Percentiles rank a stretch among this genome's conserved stretches.
Evolutionary conservation across 2,329 filamentous ascomycete species (phyloP).

Genomic region (Trichophyton rubrum): DNA sequence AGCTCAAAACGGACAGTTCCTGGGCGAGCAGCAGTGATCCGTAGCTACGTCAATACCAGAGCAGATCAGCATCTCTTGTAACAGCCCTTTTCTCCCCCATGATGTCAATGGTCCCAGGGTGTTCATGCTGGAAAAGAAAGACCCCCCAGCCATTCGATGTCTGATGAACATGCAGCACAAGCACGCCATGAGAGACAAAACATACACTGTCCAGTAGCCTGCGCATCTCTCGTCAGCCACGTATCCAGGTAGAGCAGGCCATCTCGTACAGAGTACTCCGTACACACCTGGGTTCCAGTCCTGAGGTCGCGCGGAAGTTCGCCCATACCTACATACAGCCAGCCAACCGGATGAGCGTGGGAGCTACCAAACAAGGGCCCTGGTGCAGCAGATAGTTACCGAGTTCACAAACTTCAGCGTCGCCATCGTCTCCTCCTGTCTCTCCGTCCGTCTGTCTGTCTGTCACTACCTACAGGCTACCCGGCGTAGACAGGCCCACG

Average conservation of each 20-base stretch:
- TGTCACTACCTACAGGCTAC: too few species aligned
- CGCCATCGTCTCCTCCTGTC: slow-evolving; percentile 30
- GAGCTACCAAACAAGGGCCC: neutral
- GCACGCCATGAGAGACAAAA: neutral
- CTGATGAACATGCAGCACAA: neutral
- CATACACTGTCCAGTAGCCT: slow-evolving; percentile 32
- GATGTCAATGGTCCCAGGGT: neutral
- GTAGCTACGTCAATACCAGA: slow-evolving; percentile 34
- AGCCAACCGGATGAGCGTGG: slow-evolving; percentile 15
- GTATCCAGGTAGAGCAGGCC: neutral
- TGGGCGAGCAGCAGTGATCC: slow-evolving; percentile 47
- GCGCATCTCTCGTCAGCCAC: neutral
- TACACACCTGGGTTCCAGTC: slow-evolving; percentile 72
- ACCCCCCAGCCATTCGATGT: neutral
- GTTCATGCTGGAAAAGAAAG: neutral
- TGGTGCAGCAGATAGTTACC: slow-evolving; percentile 31
- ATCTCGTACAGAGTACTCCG: too few species aligned
- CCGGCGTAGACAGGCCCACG: too few species aligned
- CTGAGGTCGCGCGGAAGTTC: slow-evolving; percentile 74
- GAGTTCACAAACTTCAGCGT: slow-evolving; percentile 53
- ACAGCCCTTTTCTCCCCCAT: neutral
- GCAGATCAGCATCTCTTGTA: neutral
- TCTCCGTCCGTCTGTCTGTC: too few species aligned
- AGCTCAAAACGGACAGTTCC: slow-evolving; percentile 54
- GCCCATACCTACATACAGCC: slow-evolving; percentile 54